Base-by-base conservation (phyloP, 23 red algal genomes). In the Gracilariopsis chorda region DNA sequence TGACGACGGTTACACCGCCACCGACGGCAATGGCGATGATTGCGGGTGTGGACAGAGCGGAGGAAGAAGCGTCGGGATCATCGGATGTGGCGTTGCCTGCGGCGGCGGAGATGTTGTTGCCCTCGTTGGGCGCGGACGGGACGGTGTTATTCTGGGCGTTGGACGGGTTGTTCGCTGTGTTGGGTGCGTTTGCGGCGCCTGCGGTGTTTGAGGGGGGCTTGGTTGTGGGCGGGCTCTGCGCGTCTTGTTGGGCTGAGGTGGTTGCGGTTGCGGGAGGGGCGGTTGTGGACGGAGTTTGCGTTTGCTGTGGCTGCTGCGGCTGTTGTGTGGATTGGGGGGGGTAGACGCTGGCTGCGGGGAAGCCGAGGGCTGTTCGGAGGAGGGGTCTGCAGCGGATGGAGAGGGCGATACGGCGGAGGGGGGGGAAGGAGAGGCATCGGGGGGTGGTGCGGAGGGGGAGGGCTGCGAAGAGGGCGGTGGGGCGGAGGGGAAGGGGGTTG, bases 21-120 rank as follows among this genome's bases (percentile, higher is more conserved):
- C 45, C 64, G 28, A 73, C 52, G 85, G 42, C 33, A 28, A 89
- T 89, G 32, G 68, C 85, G 69, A 89, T 64, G 51, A 89, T 77
- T 17, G 85, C 85, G 72, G 85, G 30, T 48, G 47, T 55, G 56
- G 85, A 78, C 48, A 89, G 72, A 42, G 51, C 46, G 72, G 72
- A 46, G 2, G 24, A 27, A 27, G 28, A 49, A 17, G 81, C 27
- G 34, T 55, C 43, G 40, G 58, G 21, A 3, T 64, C 33, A 13
- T 48, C 25, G 8, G 45, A 21, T 9, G 25, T 39, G 58, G 56
- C 41, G 23, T 19, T 40, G 63, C 57, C 51, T 35, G 72, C 55
- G 16, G 72, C 27, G 34, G 68, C 23, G 86, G 86, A 68, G 71
- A 25, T 77, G 25, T 47, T 67, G 60, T 39, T 45, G 4, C 27